Conservation (phyloP, 2,329 filamentous ascomycete species). For the Colletotrichum ledebouriae region DNA sequence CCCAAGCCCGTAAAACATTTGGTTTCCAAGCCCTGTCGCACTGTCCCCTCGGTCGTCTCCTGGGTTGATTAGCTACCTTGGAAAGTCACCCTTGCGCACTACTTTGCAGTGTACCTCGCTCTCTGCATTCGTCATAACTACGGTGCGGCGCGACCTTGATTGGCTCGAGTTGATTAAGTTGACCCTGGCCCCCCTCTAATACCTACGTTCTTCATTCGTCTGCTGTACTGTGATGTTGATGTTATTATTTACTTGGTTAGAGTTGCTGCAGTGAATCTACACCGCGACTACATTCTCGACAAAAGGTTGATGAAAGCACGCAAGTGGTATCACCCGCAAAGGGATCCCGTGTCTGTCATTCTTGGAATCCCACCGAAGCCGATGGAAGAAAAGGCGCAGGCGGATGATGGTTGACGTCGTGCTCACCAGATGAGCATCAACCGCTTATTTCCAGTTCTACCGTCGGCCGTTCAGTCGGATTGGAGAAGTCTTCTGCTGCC, state of each 20-base stretch:
- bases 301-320: background rate
- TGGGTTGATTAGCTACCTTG: constrained; percentile 16
- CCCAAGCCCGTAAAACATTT: constrained; percentile 23
- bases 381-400: constrained; percentile 5
- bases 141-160: constrained; percentile 16
- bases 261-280: background rate
- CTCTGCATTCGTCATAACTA: constrained; percentile 27
- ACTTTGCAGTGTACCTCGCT: constrained; percentile 11
- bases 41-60: constrained; percentile 11
- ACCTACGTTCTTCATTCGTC: constrained; percentile 3
- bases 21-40: constrained; percentile 9
- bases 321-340: too few relatives aligned
- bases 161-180: constrained; percentile 13
- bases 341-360: background rate
- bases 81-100: background rate
- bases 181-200: background rate
- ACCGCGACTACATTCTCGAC: constrained; percentile 22
- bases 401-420: constrained; percentile 10
- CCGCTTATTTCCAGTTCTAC: background rate
- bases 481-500: background rate
- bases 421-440: constrained; percentile 14
- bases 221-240: constrained; percentile 28
- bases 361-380: constrained; percentile 16
- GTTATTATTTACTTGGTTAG: constrained; percentile 17
- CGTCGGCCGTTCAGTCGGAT: constrained; percentile 3